Percentiles rank a stretch among this genome's conserved stretches.
phyloP scores from a whole-genome alignment of 176 grass and related monocot species.

The Eragrostis curvula region DNA sequence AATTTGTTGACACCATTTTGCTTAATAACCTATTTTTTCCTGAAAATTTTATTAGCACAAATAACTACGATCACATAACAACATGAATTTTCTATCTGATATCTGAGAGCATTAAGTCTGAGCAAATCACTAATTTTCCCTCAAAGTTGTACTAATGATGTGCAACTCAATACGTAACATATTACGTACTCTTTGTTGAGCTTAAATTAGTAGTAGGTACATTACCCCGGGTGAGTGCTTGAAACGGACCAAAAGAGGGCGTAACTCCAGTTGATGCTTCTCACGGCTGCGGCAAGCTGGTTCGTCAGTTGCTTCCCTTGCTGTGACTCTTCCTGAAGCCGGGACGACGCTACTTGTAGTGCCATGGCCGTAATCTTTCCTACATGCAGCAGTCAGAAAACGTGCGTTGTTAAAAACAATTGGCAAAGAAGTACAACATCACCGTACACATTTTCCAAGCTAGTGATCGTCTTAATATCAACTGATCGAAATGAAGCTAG shows the following conservation, averaged over 20 bases:
- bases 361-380: neutral
- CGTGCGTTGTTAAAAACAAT: neutral
- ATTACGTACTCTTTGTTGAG: too few species aligned
- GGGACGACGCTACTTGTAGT: neutral
- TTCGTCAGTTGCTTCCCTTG: constrained; percentile 44
- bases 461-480: neutral
- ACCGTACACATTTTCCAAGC: neutral
- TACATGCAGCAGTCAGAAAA: neutral
- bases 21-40: too few species aligned
- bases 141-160: too few species aligned
- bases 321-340: constrained; percentile 33
- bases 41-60: too few species aligned
- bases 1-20: too few species aligned
- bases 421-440: neutral
- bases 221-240: constrained; percentile 63
- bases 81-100: too few species aligned
- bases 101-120: too few species aligned
- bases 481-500: neutral
- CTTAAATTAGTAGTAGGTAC: neutral
- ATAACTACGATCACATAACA: too few species aligned
- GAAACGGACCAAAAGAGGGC: constrained; percentile 85
- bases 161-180: too few species aligned
- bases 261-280: constrained; percentile 83
- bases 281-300: constrained; percentile 70
- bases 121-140: too few species aligned